Percentiles rank a stretch among this genome's conserved stretches.
Evolutionary conservation across 176 grass and related monocot genomes (phyloP).

Genomic region (Lolium perenne): DNA sequence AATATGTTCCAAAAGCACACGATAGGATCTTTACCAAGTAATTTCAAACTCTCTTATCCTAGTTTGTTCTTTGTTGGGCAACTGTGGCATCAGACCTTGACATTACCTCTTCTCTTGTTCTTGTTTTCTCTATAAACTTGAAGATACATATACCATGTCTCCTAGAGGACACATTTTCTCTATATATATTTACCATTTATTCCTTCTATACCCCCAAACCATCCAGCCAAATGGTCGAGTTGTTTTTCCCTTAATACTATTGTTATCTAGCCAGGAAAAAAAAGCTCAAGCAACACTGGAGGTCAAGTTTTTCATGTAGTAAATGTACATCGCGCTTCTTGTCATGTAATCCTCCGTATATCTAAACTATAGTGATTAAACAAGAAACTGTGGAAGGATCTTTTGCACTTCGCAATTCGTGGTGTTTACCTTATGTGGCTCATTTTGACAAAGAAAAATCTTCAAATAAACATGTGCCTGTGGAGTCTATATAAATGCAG

Average conservation of each 20-base stretch:
- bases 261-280: not conserved
- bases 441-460: not conserved
- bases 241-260: not conserved
- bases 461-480: not conserved
- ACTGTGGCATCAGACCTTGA: not conserved
- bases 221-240: conserved; percentile 4
- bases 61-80: not conserved
- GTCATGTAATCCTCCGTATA: not conserved
- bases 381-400: conserved; percentile 11
- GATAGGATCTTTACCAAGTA: not conserved
- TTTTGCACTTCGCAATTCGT: conserved; percentile 11
- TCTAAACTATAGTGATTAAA: conserved; percentile 19
- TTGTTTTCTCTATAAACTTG: not conserved
- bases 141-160: not conserved
- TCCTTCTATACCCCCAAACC: conserved; percentile 8
- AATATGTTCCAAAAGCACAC: conserved; percentile 5
- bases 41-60: not conserved
- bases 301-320: not conserved
- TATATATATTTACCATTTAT: not conserved
- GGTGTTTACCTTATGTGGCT: not conserved
- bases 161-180: conserved; percentile 15
- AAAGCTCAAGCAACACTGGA: not conserved
- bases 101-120: not conserved
- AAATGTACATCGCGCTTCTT: conserved; percentile 22
- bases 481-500: not conserved